Evolutionary conservation across 768 basidiomycete species (phyloP), one percentile per base, ranked within the genome.

Genomic region (Termitomyces sp.): DNA sequence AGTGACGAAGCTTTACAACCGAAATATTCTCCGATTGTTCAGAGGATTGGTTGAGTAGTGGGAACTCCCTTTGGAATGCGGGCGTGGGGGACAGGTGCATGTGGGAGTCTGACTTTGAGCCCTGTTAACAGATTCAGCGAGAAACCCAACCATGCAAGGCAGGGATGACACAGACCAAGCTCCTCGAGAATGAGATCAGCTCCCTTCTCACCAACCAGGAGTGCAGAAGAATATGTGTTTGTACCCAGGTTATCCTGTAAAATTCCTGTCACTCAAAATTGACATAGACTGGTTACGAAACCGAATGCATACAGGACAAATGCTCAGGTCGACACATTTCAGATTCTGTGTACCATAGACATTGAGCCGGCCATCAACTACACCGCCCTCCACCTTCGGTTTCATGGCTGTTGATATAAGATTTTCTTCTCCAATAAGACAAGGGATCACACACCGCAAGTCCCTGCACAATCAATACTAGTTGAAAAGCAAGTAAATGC

Each of bases 151-250:
- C 10, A 42, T 11, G 14, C 7, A 14, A 8, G 15, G 5, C 37
- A 38, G 28, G n/a, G n/a, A 31, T n/a, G 14, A 17, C 45, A 57
- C 75, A 54, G 61, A 84, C 84, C 85, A 46, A 88, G 78, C 3
- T 86, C 85, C 70, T 85, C 82, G 7, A 78, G 75, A 41, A 88
- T 66, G 43, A 88, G 67, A 61, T 75, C 71, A 14, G 84, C 84
- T 33, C 82, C 85, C 71, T 87, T 87, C 75, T 87, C 85, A 31
- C 86, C 85, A 40, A 86, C 82, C 33, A 86, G 67, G 60, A 88
- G 69, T 15, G 86, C 86, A 55, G 84, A 84, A 33, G 84, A 86
- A 72, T 87, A 86, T 5, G 85, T 87, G 75, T 86, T 86, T 43
- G 85, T 86, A 57, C 84, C 85, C 61, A 86, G 69, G 69, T 87